Conservation (phyloP, 768 basidiomycete genomes). For the Leccinum subgranulosum region DNA sequence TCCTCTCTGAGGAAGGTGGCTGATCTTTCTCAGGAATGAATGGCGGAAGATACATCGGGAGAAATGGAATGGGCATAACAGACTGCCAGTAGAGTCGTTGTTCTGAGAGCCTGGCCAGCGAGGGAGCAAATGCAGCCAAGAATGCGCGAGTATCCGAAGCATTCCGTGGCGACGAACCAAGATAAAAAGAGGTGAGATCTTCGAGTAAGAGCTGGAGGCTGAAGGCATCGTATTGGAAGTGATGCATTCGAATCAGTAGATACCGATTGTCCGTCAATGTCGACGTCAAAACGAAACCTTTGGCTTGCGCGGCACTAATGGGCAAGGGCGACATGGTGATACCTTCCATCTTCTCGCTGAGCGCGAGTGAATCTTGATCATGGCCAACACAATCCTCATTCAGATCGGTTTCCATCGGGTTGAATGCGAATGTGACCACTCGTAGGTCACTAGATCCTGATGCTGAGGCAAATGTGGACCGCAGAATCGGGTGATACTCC, state of each 20-base stretch:
- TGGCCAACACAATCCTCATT: conserved; percentile 6
- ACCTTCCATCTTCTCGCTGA: conserved; percentile 20
- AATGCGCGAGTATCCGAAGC: conserved; percentile 29
- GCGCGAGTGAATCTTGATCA: conserved; percentile 1
- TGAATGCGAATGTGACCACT: conserved; percentile 23
- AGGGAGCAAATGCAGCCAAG: conserved; percentile 22
- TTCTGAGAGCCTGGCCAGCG: conserved; percentile 14
- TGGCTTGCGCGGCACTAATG: conserved; percentile 17
- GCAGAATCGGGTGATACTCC: conserved; percentile 36
- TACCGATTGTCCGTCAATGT: conserved; percentile 11
- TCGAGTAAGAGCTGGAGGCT: conserved; percentile 40
- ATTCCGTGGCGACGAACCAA: conserved; percentile 19
- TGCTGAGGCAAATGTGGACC: conserved; percentile 39
- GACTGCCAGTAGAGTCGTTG: conserved; percentile 37
- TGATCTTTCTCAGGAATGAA: not conserved
- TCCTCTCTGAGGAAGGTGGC: conserved; percentile 1
- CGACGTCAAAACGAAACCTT: conserved; percentile 18
- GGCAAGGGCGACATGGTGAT: conserved; percentile 23
- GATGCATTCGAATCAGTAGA: conserved; percentile 38
- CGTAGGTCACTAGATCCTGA: conserved; percentile 16
- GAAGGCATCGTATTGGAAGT: conserved; percentile 52
- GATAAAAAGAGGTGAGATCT: conserved; percentile 39
- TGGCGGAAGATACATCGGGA: conserved; percentile 28
- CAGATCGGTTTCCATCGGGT: conserved; percentile 3
- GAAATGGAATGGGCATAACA: conserved; percentile 28